A percentile compares a stretch with the other conserved stretches of the same genome.
Conservation (phyloP, 1,284 basidiomycete species). For the Pholiota adiposa region DNA sequence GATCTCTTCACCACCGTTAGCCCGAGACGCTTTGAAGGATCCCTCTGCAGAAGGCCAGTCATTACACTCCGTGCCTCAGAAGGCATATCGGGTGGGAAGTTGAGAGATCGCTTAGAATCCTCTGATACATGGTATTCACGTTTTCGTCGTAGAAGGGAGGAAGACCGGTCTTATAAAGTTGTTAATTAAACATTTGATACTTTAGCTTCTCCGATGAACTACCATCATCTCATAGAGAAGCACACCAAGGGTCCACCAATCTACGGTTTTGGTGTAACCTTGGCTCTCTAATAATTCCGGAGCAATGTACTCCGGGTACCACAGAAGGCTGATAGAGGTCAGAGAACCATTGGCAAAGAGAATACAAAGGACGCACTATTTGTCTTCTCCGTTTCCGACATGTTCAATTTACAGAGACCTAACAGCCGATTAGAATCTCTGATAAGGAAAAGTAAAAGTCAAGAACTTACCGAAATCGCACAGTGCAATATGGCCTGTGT, state of each 20-base stretch:
- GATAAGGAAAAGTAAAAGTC: not conserved
- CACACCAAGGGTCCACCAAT: slow-evolving; percentile 99
- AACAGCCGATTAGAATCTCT: slow-evolving; percentile 3
- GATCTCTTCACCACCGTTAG: slow-evolving; percentile 95
- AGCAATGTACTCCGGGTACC: slow-evolving; percentile 98
- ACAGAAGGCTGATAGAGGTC: slow-evolving; percentile 79
- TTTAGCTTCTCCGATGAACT: not conserved
- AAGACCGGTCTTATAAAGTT: slow-evolving; percentile 74
- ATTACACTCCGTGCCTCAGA: slow-evolving; percentile 91
- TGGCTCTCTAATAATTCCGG: slow-evolving; percentile 96
- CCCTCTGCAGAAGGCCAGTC: slow-evolving; percentile 86
- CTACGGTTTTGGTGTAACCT: slow-evolving; percentile 98
- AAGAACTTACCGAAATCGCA: slow-evolving; percentile 84
- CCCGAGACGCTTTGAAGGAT: slow-evolving; percentile 88
- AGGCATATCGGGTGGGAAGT: slow-evolving; percentile 92
- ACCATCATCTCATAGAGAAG: slow-evolving; percentile 99
- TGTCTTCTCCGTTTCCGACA: slow-evolving; percentile 97
- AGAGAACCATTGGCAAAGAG: slow-evolving; percentile 11
- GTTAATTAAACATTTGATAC: not conserved
- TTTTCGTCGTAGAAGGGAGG: slow-evolving; percentile 99
- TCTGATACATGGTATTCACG: slow-evolving; percentile 97
- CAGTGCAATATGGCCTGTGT: slow-evolving; percentile 96
- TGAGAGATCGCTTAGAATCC: slow-evolving; percentile 92
- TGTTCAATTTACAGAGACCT: slow-evolving; percentile 98
- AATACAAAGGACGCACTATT: slow-evolving; percentile 72